Base-by-base conservation (phyloP, 1,284 basidiomycete genomes). In the Trichosporon sp. region DNA sequence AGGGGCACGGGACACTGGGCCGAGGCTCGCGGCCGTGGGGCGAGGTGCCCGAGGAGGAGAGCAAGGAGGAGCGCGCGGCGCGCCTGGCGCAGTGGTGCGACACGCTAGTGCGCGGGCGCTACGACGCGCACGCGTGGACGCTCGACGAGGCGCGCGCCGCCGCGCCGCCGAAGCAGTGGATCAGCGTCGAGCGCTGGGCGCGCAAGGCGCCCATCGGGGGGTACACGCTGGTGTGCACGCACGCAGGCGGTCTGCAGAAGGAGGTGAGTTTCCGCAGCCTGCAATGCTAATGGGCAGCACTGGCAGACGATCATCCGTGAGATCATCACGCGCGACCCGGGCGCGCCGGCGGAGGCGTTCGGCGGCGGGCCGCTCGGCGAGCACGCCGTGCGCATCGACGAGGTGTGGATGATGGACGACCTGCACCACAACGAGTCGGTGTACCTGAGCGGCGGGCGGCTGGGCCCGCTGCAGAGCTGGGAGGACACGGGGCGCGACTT, bases 401-500 rank as follows among this genome's bases (percentile, higher is more conserved):
- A 95, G 77, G 85, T 93, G 15, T 94, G 91, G 91, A 81, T 87
- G 1, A 88, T 91, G 83, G 93, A 95, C 73, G 86, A 89, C 51
- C 85, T 89, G 2, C 89, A 92, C 71, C 91, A 93, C 68, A 92
- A 91, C 0, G 92, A 92, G 68, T 87, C 90, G 15, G 88, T 86
- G 0, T 80, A 90, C 23, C 69, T 93, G 65, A 95, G 93, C 72
- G 84, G 82, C 0, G 80, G 84, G 0, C 81, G 83, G 23, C 81
- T 90, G 1, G 86, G 86, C 0, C 65, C 74, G 0, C 69, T 77
- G 0, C 72, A 75, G 42, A 68, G 69, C 3, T 82, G 80, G 80
- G 56, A 64, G 44, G 86, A 87, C 27, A 8, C 71, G 75, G 11
- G 76, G 77, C 18, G 85, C 86, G 78, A 80, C 68, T 65, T 78